These are phyloP conservation scores for Spencermartinsiella ligniputridi DNA, from an alignment of 1,139 yeast species.

Conservation along the genomic window DNA sequence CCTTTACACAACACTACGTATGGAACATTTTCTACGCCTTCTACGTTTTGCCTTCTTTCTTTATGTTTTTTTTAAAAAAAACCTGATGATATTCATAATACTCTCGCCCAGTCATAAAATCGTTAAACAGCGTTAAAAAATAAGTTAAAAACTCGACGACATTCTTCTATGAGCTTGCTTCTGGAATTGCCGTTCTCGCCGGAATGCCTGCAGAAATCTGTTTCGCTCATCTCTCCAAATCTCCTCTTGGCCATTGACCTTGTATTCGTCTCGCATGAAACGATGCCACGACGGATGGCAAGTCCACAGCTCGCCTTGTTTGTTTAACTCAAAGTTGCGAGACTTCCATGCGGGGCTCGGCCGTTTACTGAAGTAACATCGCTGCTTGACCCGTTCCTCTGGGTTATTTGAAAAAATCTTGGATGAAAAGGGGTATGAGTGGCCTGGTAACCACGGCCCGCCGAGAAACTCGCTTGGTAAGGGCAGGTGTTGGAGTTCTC, in stretches of 20 bases:
- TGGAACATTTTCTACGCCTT: no score
- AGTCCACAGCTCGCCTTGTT: conserved; percentile 15
- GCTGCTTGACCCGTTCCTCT: conserved; percentile 21
- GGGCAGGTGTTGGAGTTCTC: conserved; percentile 4
- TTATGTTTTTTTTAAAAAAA: no score
- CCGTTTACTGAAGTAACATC: conserved; percentile 23
- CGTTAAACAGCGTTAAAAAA: neutral
- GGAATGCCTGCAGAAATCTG: conserved; percentile 23
- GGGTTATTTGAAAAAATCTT: conserved; percentile 16
- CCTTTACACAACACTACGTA: no score
- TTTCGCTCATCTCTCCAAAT: conserved; percentile 28
- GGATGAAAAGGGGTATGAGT: conserved; percentile 1
- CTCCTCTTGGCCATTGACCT: conserved; percentile 22
- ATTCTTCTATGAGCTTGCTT: conserved; percentile 18
- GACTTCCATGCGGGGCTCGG: conserved; percentile 24
- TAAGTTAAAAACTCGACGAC: conserved; percentile 8
- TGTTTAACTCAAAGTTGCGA: conserved; percentile 14
- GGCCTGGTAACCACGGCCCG: neutral
- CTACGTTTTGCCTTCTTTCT: no score
- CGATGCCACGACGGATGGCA: conserved; percentile 28
- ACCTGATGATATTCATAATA: neutral
- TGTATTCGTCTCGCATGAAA: conserved; percentile 24
- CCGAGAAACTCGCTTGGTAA: neutral
- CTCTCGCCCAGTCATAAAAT: conserved; percentile 3
- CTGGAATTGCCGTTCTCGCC: conserved; percentile 27